Evolutionary conservation across 2,329 filamentous ascomycete genomes (phyloP), one percentile per base, ranked within the genome.

Genomic region (Cytospora piceicola): DNA sequence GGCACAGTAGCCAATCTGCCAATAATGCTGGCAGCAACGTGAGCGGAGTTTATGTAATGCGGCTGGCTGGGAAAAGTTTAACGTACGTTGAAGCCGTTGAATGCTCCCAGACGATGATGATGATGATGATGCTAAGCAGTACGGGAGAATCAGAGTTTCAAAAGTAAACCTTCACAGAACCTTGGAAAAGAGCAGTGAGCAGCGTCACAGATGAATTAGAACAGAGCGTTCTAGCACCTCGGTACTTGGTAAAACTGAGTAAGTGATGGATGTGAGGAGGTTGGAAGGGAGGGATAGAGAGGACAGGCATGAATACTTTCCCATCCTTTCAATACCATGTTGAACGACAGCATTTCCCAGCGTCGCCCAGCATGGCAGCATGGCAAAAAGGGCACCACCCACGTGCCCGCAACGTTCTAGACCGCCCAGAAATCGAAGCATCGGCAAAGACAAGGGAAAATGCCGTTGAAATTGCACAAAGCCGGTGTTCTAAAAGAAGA

Each of bases 361-460:
- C 36, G 27, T 29, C n/a, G 27, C 3, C 27, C 27, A 29, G 3
- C 27, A 29, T 29, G 27, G 27, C 3, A 29, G 27, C 39, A 42
- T 20, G 17, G 2, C 39, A 42, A 15, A 17, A 42, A 24, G 46
- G 46, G 11, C 46, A 49, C 9, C 39, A 49, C 11, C 46, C 46
- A 49, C 46, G 46, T 49, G 46, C n/a, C 46, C 46, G 46, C 46
- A 49, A 49, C n/a, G 46, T 49, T 49, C 46, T 49, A 49, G 46
- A 49, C 46, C 46, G 46, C 22, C 46, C n/a, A 49, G n/a, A 12
- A 49, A 49, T 49, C 46, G 46, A 49, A 49, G 8, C 8, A 49
- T 22, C n/a, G 46, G 24, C 9, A 24, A 49, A 49, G 39, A 42
- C 39, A 42, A 42, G 15, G 15, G 17, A 49, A 49, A 24, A 12